These are phyloP conservation scores for Dalbergia cultrata DNA, from an alignment of 306 rosid species.

Conservation along the genomic window DNA sequence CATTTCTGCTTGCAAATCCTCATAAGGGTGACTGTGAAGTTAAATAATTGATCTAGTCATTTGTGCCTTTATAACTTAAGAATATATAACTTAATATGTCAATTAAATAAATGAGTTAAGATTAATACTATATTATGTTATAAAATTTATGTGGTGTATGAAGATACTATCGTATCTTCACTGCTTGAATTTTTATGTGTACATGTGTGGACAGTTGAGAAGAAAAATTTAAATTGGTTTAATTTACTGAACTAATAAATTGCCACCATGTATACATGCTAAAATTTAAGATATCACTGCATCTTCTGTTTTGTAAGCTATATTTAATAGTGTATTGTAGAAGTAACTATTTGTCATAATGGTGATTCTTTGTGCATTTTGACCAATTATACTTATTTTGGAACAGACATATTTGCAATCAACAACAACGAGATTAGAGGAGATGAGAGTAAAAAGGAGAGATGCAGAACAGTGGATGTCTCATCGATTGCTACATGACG, in stretches of 20 bases:
- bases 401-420: slow-evolving; percentile 91
- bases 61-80: too few relatives aligned
- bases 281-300: not conserved
- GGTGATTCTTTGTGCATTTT: slow-evolving; percentile 18
- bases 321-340: not conserved
- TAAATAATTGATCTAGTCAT: not conserved
- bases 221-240: not conserved
- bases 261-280: too few relatives aligned
- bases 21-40: not conserved
- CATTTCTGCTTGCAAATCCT: slow-evolving; percentile 2
- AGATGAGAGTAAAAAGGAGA: slow-evolving; percentile 96
- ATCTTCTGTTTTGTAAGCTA: not conserved
- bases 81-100: too few relatives aligned
- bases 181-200: not conserved
- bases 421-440: slow-evolving; percentile 89
- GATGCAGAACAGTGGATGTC: slow-evolving; percentile 99
- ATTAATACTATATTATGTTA: not conserved
- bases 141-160: not conserved
- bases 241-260: slow-evolving; percentile 4
- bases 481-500: slow-evolving; percentile 88
- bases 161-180: not conserved
- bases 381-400: slow-evolving; percentile 40
- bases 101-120: not conserved
- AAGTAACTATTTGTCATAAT: not conserved
- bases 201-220: not conserved